Conservation (phyloP, 1,284 basidiomycete genomes). For the Takashimella tepidaria region DNA sequence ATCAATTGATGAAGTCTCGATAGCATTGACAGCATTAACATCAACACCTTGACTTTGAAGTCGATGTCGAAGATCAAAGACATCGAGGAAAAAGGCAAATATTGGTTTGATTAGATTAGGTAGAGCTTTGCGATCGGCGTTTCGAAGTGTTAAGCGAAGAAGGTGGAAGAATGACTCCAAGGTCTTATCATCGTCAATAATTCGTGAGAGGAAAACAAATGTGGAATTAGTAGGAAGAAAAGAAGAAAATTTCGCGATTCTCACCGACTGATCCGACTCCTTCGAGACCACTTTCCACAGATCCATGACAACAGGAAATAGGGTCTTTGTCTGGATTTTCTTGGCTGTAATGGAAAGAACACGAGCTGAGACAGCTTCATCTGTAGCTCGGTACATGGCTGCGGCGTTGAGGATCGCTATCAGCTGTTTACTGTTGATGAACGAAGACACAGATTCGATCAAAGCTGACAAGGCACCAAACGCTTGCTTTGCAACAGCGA, state of each 20-base stretch:
- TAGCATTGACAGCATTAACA: constrained; percentile 29
- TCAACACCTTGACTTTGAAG: constrained; percentile 38
- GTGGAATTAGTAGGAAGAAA: neutral
- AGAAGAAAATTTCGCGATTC: constrained; percentile 1
- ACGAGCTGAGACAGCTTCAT: constrained; percentile 16
- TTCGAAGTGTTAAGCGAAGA: constrained; percentile 60
- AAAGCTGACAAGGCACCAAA: constrained; percentile 31
- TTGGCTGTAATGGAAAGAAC: constrained; percentile 60
- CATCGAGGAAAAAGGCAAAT: constrained; percentile 77
- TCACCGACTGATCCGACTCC: constrained; percentile 21
- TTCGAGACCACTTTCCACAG: constrained; percentile 43
- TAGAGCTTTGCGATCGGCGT: constrained; percentile 61
- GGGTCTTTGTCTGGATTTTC: constrained; percentile 60
- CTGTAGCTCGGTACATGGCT: constrained; percentile 30
- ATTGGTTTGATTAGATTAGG: constrained; percentile 64
- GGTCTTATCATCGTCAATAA: constrained; percentile 14
- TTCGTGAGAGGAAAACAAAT: neutral
- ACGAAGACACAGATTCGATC: constrained; percentile 47
- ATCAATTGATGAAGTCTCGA: constrained; percentile 53
- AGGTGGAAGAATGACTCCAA: constrained; percentile 59
- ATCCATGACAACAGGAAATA: constrained; percentile 59
- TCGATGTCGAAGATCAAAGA: constrained; percentile 61
- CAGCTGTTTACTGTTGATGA: constrained; percentile 48
- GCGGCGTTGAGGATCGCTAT: constrained; percentile 40
- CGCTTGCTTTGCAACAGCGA: constrained; percentile 15